Evolutionary conservation across 805 yeast genomes (phyloP).

Genomic region (Candida bentonensis): DNA sequence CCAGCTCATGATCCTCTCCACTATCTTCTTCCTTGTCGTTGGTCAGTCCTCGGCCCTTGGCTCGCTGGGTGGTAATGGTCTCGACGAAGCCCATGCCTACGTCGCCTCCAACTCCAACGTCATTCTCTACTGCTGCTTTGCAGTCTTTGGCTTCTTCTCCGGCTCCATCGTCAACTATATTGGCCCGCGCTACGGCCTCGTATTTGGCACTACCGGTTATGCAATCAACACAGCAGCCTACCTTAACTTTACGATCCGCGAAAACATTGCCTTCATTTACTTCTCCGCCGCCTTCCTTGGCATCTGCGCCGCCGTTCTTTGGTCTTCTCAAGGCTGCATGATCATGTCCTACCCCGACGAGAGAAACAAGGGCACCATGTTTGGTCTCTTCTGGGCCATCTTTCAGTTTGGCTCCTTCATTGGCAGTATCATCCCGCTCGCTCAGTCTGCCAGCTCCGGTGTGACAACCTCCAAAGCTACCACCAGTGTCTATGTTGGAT

Average conservation of each 20-base stretch:
- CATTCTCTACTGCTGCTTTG: conserved; percentile 41
- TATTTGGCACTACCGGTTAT: conserved; percentile 35
- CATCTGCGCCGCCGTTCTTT: conserved; percentile 37
- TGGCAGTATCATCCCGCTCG: conserved; percentile 45
- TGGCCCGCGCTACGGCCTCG: conserved; percentile 29
- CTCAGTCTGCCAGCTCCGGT: conserved; percentile 28
- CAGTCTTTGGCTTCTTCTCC: conserved; percentile 42
- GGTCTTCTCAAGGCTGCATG: conserved; percentile 48
- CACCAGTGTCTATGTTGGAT: conserved; percentile 41
- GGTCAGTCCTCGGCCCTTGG: conserved; percentile 39
- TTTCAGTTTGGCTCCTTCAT: conserved; percentile 50
- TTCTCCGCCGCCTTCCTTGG: conserved; percentile 47
- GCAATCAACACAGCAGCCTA: conserved; percentile 32
- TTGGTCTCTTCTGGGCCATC: conserved; percentile 45
- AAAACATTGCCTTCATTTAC: conserved; percentile 37
- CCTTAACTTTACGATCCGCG: conserved; percentile 29
- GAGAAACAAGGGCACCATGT: conserved; percentile 35
- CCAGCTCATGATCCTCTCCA: conserved; percentile 33
- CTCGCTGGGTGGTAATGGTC: conserved; percentile 37
- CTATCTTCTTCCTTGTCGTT: conserved; percentile 36
- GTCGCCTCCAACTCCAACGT: conserved; percentile 36
- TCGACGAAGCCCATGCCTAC: background rate
- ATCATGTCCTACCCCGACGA: conserved; percentile 47
- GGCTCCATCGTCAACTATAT: conserved; percentile 40
- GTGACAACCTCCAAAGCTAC: conserved; percentile 21